phyloP scores from a whole-genome alignment of 2,329 filamentous ascomycete genomes.

The Rhynchosporium secalis region DNA sequence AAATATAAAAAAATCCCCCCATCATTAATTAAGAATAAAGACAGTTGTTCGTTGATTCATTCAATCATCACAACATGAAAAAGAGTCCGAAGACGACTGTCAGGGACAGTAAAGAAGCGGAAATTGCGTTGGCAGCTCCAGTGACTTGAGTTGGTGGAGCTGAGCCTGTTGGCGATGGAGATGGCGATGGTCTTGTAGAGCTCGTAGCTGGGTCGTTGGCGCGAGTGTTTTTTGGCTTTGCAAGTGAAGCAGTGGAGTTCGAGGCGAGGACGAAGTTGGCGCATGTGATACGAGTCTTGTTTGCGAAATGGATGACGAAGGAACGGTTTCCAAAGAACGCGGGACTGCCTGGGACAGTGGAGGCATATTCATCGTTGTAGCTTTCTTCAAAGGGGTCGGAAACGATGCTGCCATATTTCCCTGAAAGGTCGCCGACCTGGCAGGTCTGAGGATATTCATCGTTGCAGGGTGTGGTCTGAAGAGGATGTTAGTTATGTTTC shows the following conservation, averaged over 20 bases:
- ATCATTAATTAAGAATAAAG: not conserved
- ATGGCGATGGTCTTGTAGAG: no score
- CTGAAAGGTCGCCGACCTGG: slow-evolving; percentile 74
- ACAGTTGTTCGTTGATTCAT: not conserved
- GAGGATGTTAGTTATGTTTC: slow-evolving; percentile 16
- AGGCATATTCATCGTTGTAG: slow-evolving; percentile 60
- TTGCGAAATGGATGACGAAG: slow-evolving; percentile 63
- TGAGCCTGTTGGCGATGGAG: not conserved
- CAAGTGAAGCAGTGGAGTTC: not conserved
- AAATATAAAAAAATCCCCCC: not conserved
- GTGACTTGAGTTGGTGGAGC: slow-evolving; percentile 2
- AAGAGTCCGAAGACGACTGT: slow-evolving; percentile 14
- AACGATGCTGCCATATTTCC: slow-evolving; percentile 67
- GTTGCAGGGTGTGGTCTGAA: slow-evolving; percentile 61
- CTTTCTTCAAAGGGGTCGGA: slow-evolving; percentile 49
- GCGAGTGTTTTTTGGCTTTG: no score
- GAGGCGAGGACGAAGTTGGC: slow-evolving; percentile 54
- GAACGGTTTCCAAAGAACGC: slow-evolving; percentile 66
- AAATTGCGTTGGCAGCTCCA: slow-evolving; percentile 1
- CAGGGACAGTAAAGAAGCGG: slow-evolving; percentile 11
- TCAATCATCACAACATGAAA: slow-evolving; percentile 16
- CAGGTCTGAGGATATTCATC: slow-evolving; percentile 58
- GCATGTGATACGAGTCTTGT: slow-evolving; percentile 64
- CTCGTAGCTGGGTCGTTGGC: no score
- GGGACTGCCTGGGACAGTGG: slow-evolving; percentile 50